Base-by-base conservation (phyloP, 805 yeast species). In the Metschnikowia kofuensis region DNA sequence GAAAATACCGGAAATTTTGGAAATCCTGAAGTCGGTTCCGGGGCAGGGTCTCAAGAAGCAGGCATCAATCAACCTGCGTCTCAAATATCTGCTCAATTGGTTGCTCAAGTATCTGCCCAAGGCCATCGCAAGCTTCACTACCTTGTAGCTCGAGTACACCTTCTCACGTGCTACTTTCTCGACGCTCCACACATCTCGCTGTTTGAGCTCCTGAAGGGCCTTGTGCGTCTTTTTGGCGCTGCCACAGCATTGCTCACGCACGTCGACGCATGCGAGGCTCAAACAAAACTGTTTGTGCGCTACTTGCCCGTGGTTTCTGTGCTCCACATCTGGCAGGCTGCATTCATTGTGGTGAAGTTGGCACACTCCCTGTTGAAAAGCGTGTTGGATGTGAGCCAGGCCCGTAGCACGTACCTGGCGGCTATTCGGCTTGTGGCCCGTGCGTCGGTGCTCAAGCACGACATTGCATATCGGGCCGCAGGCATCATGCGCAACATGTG, bases 401-500 rank as follows among this genome's bases (percentile, higher is more conserved):
- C 97, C 7, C 84, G 82, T 61, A 78, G 76, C 47, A 77, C 86
- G 30, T 89, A 85, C 58, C 79, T 79, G 52, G 70, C 73, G 21
- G 94, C 94, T 0, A 82, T 87, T 21, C 73, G 78, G 15, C 67
- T 87, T 40, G 83, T 94, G 1, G 78, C 83, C 49, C 82, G 82
- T 51, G 95, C 96, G 0, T 89, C 97, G 0, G 85, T 92, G 29
- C 73, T 89, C 58, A 89, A 89, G 59, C 94, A 91, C 67, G 99
- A 92, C 62, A 84, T 94, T 76, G 89, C 97, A 0, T 89, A 88
- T 64, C 78, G 98, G 55, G 87, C 96, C 0, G 84, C 96, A 40
- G 97, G 96, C 8, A 89, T 94, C 50, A 89, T 94, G 94, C 80
- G 87, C 60, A 90, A 90, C 61, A 84, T 90, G 74, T 92, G 99